phyloP scores from a whole-genome alignment of 495 filamentous ascomycete genomes.

The Neurospora sp. region DNA sequence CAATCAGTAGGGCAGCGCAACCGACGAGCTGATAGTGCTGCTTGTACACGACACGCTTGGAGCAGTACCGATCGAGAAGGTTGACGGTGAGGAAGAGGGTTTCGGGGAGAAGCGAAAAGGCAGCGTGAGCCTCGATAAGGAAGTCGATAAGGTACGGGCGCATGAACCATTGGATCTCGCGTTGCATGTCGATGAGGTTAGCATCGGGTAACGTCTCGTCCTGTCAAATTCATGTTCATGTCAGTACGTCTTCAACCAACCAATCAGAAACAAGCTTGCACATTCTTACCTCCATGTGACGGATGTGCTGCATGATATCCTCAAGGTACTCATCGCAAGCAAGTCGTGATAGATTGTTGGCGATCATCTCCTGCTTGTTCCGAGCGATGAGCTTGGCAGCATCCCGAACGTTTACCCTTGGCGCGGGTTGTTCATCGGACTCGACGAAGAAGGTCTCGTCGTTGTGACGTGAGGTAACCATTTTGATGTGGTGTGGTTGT shows the following conservation, averaged over 20 bases:
- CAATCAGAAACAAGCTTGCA: not conserved
- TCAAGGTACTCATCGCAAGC: slow-evolving; percentile 84
- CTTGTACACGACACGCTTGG: slow-evolving; percentile 96
- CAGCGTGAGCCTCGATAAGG: slow-evolving; percentile 90
- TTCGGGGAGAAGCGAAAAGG: slow-evolving; percentile 87
- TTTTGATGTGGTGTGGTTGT: slow-evolving; percentile 37
- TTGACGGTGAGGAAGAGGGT: slow-evolving; percentile 95
- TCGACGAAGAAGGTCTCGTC: slow-evolving; percentile 80
- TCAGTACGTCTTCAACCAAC: slow-evolving; percentile 3
- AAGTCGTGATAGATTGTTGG: slow-evolving; percentile 72
- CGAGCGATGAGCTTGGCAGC: slow-evolving; percentile 62
- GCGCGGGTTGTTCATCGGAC: slow-evolving; percentile 47
- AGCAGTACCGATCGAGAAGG: slow-evolving; percentile 94
- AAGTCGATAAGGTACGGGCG: slow-evolving; percentile 96
- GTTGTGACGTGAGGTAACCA: slow-evolving; percentile 54
- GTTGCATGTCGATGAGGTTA: slow-evolving; percentile 95
- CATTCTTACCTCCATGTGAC: slow-evolving; percentile 80
- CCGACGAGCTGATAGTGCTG: slow-evolving; percentile 97
- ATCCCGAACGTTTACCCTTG: slow-evolving; percentile 49
- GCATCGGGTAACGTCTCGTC: slow-evolving; percentile 86
- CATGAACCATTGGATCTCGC: slow-evolving; percentile 99
- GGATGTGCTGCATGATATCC: slow-evolving; percentile 86
- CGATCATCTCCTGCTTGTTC: slow-evolving; percentile 72
- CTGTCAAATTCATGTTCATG: slow-evolving; percentile 32
- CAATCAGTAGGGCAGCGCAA: slow-evolving; percentile 91